Base-by-base conservation (phyloP, 2,329 filamentous ascomycete species). In the Colletotrichum limetticola region DNA sequence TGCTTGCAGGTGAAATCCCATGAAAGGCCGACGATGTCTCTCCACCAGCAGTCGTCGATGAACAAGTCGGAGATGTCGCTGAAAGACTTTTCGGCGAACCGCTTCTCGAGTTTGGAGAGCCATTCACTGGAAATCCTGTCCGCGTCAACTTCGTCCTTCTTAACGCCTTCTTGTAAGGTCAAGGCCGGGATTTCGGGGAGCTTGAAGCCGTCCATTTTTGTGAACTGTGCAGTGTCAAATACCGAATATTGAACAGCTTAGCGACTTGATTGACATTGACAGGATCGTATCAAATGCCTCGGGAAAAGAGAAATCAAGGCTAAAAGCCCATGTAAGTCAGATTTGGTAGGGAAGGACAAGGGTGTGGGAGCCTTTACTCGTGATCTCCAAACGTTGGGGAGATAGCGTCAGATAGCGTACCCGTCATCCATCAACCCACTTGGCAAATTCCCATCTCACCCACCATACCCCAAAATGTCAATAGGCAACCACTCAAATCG, bases 1-100 rank as follows among this genome's bases (percentile, higher is more conserved):
- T 76, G 76, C 19, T 78, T 77, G 4, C 78, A 78, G 22, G 76
- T 74, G 61, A 78, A 78, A 69, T 81, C 79, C 79, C 80, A 81
- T 8, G 71, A 74, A 4, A 80, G 71, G 2, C 58, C 75, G 9
- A 80, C 62, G 28, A 78, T 76, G 56, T 81, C 80, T 11, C 79
- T 75, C 69, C 78, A 79, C 78, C 78, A 81, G 22, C 75, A 76
- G 57, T 79, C 76, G 3, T 76, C 60, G 5, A 76, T 69, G 60
- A 81, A 80, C 8, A 79, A 64, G 24, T 74, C 70, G 1, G 68
- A 64, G 3, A 78, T 52, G 3, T 74, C 28, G 12, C 37, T 30
- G 7, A 71, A 55, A 9, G 68, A 32, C 19, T 63, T 35, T 4
- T 71, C 56, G 8, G 55, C 59, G 19, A 76, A 55, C 1, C 62